Conservation (phyloP, 2,329 filamentous ascomycete species). For the Paraconiothyrium brasiliense region DNA sequence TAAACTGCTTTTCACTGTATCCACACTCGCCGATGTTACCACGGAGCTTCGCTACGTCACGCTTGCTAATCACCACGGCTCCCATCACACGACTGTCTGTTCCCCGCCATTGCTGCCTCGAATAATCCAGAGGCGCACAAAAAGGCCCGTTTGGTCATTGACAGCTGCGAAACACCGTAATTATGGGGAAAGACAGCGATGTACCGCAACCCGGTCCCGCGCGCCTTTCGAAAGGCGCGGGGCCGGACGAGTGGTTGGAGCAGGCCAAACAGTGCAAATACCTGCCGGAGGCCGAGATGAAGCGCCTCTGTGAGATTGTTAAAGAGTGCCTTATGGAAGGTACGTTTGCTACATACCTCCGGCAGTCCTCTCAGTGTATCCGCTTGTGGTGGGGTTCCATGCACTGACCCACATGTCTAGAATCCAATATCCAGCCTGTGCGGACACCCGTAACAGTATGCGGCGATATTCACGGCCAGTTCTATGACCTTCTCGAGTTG, state of each 20-base stretch:
- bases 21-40: constrained; percentile 30
- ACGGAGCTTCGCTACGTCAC: constrained; percentile 37
- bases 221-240: constrained; percentile 81
- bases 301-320: constrained; percentile 97
- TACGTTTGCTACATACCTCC: constrained; percentile 50
- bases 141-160: constrained; percentile 6
- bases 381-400: constrained; percentile 8
- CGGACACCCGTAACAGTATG: constrained; percentile 95
- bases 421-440: constrained; percentile 99
- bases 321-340: constrained; percentile 99
- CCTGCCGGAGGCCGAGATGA: constrained; percentile 95
- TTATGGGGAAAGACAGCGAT: constrained; percentile 63
- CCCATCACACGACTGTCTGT: constrained; percentile 39
- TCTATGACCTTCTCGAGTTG: constrained; percentile 96
- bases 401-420: constrained; percentile 56
- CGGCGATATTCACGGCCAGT: constrained; percentile 98
- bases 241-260: constrained; percentile 94
- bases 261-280: constrained; percentile 98
- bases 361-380: constrained; percentile 2
- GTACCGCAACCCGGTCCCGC: constrained; percentile 93
- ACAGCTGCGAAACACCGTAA: background rate
- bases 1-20: constrained; percentile 14
- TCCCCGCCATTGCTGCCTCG: constrained; percentile 19
- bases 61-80: constrained; percentile 37
- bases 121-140: background rate